Percentiles rank a stretch among this genome's conserved stretches.
phyloP scores from a whole-genome alignment of 2,329 filamentous ascomycete genomes.

The Cladosporium sp. region DNA sequence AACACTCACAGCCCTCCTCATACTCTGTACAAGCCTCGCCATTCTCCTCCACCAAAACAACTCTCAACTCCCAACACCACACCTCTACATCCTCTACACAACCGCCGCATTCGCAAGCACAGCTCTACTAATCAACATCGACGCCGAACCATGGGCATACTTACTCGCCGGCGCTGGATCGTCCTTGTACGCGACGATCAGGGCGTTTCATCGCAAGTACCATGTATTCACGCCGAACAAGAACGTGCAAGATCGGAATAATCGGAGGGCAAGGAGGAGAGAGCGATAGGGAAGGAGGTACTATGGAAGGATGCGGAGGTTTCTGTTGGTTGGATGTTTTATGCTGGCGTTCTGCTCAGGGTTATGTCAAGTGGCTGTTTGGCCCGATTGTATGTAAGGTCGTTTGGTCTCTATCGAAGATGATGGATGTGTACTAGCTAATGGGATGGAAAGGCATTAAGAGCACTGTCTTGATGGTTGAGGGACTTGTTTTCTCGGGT shows the following conservation, averaged over 20 bases:
- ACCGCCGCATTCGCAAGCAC: neutral
- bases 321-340: no score
- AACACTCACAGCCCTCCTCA: neutral
- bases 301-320: no score
- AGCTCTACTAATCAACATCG: no score
- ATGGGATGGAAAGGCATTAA: no score
- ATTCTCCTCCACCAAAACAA: neutral
- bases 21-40: neutral
- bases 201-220: neutral
- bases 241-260: neutral
- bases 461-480: no score
- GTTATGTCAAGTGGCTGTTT: no score
- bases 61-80: neutral
- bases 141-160: conserved; percentile 2
- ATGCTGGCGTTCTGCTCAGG: no score
- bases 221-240: neutral
- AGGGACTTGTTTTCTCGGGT: no score
- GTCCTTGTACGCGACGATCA: neutral
- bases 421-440: no score
- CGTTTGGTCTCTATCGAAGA: no score
- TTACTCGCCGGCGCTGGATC: neutral
- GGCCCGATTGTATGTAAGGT: no score
- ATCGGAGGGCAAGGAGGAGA: neutral
- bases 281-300: neutral
- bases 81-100: neutral